Conservation (phyloP, 495 filamentous ascomycete genomes). For the Clavariopsis aquatica region DNA sequence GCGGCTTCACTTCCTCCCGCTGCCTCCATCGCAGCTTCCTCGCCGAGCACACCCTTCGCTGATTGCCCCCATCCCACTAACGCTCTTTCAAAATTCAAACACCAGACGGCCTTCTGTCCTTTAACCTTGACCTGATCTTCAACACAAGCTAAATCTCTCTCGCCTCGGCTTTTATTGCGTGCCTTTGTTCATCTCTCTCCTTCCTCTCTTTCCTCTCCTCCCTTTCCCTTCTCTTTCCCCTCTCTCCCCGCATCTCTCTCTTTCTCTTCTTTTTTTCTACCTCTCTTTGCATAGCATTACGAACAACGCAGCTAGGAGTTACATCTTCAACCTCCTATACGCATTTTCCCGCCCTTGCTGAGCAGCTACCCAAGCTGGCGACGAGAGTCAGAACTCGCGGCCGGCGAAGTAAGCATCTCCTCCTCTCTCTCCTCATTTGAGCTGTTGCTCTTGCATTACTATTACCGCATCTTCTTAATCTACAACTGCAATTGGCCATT, state of each 20-base stretch:
- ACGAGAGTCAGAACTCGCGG: conserved; percentile 21
- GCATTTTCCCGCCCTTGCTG: neutral
- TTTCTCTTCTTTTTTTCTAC: neutral
- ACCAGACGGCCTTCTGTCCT: neutral
- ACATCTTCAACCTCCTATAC: neutral
- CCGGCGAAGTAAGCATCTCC: conserved; percentile 34
- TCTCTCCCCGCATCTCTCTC: neutral
- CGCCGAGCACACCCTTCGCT: neutral
- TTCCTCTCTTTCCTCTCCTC: no score
- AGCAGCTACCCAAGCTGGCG: conserved; percentile 24
- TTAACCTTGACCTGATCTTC: neutral
- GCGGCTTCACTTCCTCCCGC: neutral
- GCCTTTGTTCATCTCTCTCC: no score
- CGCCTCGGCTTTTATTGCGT: neutral
- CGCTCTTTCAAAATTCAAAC: neutral
- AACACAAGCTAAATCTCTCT: neutral
- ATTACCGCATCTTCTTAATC: neutral
- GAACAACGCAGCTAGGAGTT: neutral
- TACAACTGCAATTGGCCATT: neutral
- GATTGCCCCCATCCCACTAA: neutral
- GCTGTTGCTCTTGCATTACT: neutral
- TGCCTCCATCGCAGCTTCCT: conserved; percentile 3
- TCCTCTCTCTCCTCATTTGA: neutral
- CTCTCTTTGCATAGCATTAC: neutral
- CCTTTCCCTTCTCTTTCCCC: neutral